These are phyloP conservation scores for Tinospora cordifolia DNA, from an alignment of 164 flowering plant genomes.

Conservation along the genomic window DNA sequence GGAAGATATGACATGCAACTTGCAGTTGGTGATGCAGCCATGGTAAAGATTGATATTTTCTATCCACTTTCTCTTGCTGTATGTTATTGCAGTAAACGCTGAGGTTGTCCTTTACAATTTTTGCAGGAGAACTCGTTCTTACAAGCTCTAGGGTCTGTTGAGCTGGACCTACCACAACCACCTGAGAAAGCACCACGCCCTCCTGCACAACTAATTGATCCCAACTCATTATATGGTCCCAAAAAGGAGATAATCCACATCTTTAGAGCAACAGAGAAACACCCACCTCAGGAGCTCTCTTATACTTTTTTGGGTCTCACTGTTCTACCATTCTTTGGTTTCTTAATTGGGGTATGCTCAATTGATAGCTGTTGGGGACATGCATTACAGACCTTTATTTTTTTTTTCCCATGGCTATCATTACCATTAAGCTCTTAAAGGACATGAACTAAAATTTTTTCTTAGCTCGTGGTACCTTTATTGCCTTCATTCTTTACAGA, in stretches of 20 bases:
- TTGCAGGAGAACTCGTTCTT: slow-evolving; percentile 90
- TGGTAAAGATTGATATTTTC: slow-evolving; percentile 43
- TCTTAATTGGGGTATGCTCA: slow-evolving; percentile 65
- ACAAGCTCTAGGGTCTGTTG: slow-evolving; percentile 58
- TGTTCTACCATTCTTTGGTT: slow-evolving; percentile 64
- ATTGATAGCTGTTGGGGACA: background rate
- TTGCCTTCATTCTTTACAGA: no score
- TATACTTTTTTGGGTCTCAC: slow-evolving; percentile 70
- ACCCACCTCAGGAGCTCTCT: slow-evolving; percentile 74
- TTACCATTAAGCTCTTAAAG: background rate
- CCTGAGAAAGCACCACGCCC: slow-evolving; percentile 89
- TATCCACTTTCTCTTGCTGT: slow-evolving; percentile 2
- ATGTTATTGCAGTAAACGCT: background rate
- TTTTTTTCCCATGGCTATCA: background rate
- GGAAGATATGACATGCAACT: slow-evolving; percentile 85
- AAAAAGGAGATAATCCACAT: slow-evolving; percentile 84
- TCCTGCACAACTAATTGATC: slow-evolving; percentile 65
- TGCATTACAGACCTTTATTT: background rate
- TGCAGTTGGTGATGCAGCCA: slow-evolving; percentile 82
- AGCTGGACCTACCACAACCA: slow-evolving; percentile 88
- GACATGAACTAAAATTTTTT: background rate
- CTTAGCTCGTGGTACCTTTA: background rate
- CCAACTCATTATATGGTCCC: slow-evolving; percentile 64
- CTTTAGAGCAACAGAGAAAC: slow-evolving; percentile 83
- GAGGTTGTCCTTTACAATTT: slow-evolving; percentile 7